These are phyloP conservation scores for Plectosphaerella sp. DNA, from an alignment of 2,329 filamentous ascomycete species.

Conservation along the genomic window DNA sequence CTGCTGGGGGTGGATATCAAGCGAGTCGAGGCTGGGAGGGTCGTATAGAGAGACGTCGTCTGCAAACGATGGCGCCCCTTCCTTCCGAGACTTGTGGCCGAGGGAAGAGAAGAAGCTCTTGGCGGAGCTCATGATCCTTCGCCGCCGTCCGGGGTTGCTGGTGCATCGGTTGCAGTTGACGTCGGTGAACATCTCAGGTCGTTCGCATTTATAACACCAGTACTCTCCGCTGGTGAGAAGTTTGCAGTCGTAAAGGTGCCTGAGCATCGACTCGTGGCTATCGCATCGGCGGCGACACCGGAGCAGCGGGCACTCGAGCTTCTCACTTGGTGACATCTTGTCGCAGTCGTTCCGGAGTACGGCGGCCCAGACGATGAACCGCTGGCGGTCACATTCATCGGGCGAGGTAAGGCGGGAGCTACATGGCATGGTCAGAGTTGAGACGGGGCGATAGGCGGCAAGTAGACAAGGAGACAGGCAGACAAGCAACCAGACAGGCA, in stretches of 20 bases:
- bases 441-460: background rate
- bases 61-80: conserved; percentile 7
- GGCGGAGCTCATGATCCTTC: conserved; percentile 47
- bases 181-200: conserved; percentile 48
- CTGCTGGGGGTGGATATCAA: conserved; percentile 25
- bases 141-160: conserved; percentile 45
- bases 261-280: conserved; percentile 50
- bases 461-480: background rate
- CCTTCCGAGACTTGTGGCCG: conserved; percentile 41
- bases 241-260: conserved; percentile 44
- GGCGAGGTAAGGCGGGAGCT: conserved; percentile 40
- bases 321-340: conserved; percentile 42
- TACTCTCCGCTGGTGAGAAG: conserved; percentile 48
- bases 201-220: conserved; percentile 51
- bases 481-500: background rate
- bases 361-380: conserved; percentile 54
- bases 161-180: conserved; percentile 44
- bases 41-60: background rate
- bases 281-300: conserved; percentile 44
- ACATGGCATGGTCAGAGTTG: conserved; percentile 5
- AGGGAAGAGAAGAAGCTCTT: conserved; percentile 50
- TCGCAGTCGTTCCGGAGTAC: conserved; percentile 47
- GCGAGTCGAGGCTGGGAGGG: conserved; percentile 42
- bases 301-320: conserved; percentile 46
- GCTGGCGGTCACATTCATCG: conserved; percentile 47